phyloP scores from a whole-genome alignment of 148 eudicot species.

The Diospyros lotus region DNA sequence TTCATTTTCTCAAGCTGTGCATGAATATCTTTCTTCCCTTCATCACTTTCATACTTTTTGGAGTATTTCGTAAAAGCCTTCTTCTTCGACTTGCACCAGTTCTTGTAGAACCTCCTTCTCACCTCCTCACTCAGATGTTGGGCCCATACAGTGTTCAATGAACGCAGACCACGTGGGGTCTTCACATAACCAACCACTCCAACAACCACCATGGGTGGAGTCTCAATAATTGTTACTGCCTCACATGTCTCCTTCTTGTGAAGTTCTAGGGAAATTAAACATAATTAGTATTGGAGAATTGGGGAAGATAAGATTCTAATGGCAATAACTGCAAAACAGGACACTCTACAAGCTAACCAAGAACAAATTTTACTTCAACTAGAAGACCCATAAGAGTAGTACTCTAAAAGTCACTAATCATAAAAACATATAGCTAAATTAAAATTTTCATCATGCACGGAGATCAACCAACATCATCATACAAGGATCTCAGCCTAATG shows the following conservation, averaged over 20 bases:
- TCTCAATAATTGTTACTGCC: constrained; percentile 74
- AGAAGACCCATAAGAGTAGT: not conserved
- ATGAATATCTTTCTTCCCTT: constrained; percentile 73
- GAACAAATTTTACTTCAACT: not conserved
- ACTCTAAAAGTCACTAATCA: not conserved
- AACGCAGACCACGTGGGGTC: constrained; percentile 73
- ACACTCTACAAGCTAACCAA: not conserved
- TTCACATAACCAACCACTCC: constrained; percentile 74
- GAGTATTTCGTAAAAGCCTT: constrained; percentile 76
- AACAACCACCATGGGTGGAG: constrained; percentile 71
- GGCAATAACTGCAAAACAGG: not conserved
- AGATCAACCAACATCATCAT: not conserved
- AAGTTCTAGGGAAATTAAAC: constrained; percentile 36
- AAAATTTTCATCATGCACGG: not conserved
- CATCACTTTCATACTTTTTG: constrained; percentile 52
- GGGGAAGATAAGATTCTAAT: not conserved
- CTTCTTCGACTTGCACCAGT: constrained; percentile 86
- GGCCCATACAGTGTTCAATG: constrained; percentile 85
- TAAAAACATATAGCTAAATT: no score
- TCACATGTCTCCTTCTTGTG: constrained; percentile 90
- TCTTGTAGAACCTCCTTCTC: constrained; percentile 77
- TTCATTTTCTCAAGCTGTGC: constrained; percentile 72
- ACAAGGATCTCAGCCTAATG: not conserved
- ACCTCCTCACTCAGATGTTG: constrained; percentile 72
- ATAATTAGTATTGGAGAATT: not conserved